Evolutionary conservation across 2,329 filamentous ascomycete species (phyloP), one percentile per base, ranked within the genome.

Genomic region (Clonostachys chloroleuca): DNA sequence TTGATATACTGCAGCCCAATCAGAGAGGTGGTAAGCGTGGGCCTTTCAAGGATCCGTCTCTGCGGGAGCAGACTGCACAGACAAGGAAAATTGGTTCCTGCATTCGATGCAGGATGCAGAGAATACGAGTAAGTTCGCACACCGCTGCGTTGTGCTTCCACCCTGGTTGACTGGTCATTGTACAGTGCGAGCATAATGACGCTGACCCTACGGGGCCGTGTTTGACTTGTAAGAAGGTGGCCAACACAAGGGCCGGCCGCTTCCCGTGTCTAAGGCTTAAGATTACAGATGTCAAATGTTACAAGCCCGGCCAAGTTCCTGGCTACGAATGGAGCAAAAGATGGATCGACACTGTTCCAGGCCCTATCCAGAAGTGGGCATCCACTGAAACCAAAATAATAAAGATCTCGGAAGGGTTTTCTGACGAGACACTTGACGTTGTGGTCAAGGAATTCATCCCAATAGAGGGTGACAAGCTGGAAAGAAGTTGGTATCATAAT

Each of bases 201-300:
- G 62, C 68, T 2, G 65, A 80, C 47, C 69, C 71, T 17, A 59
- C 59, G 9, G 77, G 75, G 0, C 61, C 68, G 7, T 84, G 80
- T 52, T 47, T 76, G 17, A 77, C 75, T 5, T 84, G 80, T 60
- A 69, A 69, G 48, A 81, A 73, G 49, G 69, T 78, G 6, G 72
- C 69, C 49, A 69, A 40, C 9, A 17, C 65, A n/a, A 78, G 73
- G 51, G 65, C 78, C 3, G 75, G 73, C 53, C 71, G 77, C 6
- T 69, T 81, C 40, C 78, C 77, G 9, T 84, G 80, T 53, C 64
- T 82, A 45, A 72, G 80, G n/a, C 78, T 78, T 59, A 83, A 82
- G 56, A 77, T 84, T 51, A 77, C 74, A 10, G 79, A 82, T 46
- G 68, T 83, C 43, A 71, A 69, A 44, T 66, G 83, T 9, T 81